Base-by-base conservation (phyloP, 495 filamentous ascomycete genomes). In the Pseudomonodictys pantanalensis region DNA sequence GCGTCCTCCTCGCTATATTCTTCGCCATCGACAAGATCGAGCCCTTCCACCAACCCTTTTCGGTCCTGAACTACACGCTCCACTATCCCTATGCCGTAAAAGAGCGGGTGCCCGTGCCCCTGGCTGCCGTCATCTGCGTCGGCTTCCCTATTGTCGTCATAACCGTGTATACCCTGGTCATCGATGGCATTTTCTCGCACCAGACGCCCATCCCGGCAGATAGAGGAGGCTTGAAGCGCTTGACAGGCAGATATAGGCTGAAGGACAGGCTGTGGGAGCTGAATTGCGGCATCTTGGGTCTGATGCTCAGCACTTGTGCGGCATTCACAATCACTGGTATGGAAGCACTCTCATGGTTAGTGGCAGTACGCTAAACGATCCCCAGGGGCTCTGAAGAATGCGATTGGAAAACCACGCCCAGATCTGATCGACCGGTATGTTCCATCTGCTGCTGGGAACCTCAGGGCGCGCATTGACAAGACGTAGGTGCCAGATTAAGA, bases 391-490 rank as follows among this genome's bases (percentile, higher is more conserved):
- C 81, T 95, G 73, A 95, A 95, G 77, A 93, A 90, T 72, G 78
- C 89, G 1, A 90, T 87, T 60, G 90, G 90, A 33, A 95, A 93
- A 69, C 90, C 90, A 9, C 75, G 90, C 58, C 90, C 90, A 0
- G 90, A 95, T 76, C 70, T 95, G 6, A 83, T 95, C 28, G 79
- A 20, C 35, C 47, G 64, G 59, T 67, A 58, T 6, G 53, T 22
- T 3, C 11, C 23, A 8, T 25, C 42, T 10, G 9, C 44, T 69
- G 38, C 24, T 60, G 30, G 56, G 75, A 83, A 85, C 3, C 73
- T 95, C 29, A 85, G 86, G 12, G 82, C 79, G 45, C 83, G 74
- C 22, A 59, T 55, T 20, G 55, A 51, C 28, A 32, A 63, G 18
- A 35, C 47, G 2, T 18, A 45, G 9, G 20, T 26, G 26, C 4